These are phyloP conservation scores for Lycium ferocissimum DNA, from an alignment of 257 asterid genomes.

Conservation along the genomic window DNA sequence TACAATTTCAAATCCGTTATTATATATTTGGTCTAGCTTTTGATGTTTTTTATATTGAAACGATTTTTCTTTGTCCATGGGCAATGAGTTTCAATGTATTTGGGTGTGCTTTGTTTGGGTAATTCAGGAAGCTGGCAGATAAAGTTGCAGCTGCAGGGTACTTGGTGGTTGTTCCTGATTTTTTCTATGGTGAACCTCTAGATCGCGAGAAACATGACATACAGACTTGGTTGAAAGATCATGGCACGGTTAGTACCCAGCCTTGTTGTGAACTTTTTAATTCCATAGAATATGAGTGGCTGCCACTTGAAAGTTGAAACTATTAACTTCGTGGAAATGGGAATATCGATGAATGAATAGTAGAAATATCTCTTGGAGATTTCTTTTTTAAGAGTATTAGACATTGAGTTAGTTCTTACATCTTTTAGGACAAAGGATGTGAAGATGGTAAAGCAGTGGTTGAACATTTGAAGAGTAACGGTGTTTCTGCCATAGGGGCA, in stretches of 20 bases:
- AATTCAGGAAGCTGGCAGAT: slow-evolving; percentile 70
- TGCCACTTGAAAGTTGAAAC: background rate
- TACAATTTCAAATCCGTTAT: background rate
- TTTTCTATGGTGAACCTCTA: slow-evolving; percentile 68
- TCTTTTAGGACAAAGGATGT: slow-evolving; percentile 60
- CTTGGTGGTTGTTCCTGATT: slow-evolving; percentile 76
- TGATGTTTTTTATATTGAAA: background rate
- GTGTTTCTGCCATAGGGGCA: slow-evolving; percentile 62
- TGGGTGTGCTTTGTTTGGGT: background rate
- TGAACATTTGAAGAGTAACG: slow-evolving; percentile 58
- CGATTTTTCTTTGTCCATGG: background rate
- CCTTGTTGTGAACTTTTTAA: background rate
- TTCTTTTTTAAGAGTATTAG: background rate
- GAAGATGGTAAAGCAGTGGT: slow-evolving; percentile 67
- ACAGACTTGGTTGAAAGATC: slow-evolving; percentile 48
- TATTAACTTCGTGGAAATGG: background rate
- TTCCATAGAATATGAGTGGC: background rate
- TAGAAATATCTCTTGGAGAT: background rate
- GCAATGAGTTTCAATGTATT: background rate
- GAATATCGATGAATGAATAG: background rate
- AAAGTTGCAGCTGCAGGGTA: slow-evolving; percentile 65
- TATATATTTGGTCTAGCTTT: background rate
- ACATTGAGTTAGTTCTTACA: background rate
- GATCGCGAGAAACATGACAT: slow-evolving; percentile 38
- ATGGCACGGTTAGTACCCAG: slow-evolving; percentile 51